Evolutionary conservation across 2,329 filamentous ascomycete species (phyloP).

Genomic region (Aureobasidium sp.): DNA sequence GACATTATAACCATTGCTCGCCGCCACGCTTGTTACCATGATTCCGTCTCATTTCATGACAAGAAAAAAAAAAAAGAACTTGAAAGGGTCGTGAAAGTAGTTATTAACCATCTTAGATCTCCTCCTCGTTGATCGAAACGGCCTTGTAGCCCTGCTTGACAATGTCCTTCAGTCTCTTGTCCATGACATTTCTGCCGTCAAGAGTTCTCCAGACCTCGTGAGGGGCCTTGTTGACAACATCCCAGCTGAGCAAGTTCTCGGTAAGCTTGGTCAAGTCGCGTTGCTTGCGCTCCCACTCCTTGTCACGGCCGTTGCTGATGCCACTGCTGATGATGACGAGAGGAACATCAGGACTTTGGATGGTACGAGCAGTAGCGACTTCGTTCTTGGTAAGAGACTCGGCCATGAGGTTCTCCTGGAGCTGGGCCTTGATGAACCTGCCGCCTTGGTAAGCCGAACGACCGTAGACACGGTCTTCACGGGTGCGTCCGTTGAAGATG

Average conservation of each 20-base stretch:
- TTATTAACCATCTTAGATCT: neutral
- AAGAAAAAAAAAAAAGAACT: neutral
- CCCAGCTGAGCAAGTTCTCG: conserved; percentile 70
- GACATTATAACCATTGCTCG: neutral
- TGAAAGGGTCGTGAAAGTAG: neutral
- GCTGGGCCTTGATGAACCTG: conserved; percentile 78
- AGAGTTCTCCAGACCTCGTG: conserved; percentile 76
- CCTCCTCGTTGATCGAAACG: neutral
- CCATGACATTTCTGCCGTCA: conserved; percentile 65
- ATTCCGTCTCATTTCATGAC: neutral
- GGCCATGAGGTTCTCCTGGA: conserved; percentile 88
- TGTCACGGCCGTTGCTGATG: conserved; percentile 54
- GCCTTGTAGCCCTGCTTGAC: conserved; percentile 36
- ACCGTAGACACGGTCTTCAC: conserved; percentile 79
- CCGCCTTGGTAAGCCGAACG: conserved; percentile 67
- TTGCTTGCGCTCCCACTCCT: conserved; percentile 75
- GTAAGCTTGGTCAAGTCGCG: conserved; percentile 75
- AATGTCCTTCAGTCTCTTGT: conserved; percentile 66
- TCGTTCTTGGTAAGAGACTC: conserved; percentile 77
- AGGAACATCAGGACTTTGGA: conserved; percentile 67
- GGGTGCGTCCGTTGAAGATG: conserved; percentile 68
- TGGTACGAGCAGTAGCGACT: conserved; percentile 65
- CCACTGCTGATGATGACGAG: conserved; percentile 79
- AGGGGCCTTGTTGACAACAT: conserved; percentile 74
- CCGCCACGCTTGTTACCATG: neutral